Conservation (phyloP, 1,284 basidiomycete genomes). For the Tremellales sp. region DNA sequence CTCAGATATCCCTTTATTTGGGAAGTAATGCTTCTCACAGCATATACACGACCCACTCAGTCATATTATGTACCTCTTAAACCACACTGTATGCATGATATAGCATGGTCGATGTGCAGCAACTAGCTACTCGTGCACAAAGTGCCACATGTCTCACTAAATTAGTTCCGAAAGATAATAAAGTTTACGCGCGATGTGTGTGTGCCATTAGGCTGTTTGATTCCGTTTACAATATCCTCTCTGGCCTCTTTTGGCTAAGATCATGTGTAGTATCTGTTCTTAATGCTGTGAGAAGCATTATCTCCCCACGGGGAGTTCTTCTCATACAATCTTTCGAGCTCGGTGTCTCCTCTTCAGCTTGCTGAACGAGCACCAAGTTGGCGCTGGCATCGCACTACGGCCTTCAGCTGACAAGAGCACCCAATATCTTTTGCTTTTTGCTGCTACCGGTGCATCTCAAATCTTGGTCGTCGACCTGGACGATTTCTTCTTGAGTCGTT, state of each 20-base stretch:
- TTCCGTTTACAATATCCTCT: conserved; percentile 37
- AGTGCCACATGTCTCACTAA: too few species aligned
- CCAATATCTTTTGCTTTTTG: background rate
- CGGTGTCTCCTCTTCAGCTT: background rate
- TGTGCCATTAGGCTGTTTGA: too few species aligned
- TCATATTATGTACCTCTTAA: background rate
- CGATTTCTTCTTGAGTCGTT: too few species aligned
- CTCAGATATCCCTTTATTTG: too few species aligned
- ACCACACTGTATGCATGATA: too few species aligned
- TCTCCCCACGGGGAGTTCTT: conserved; percentile 32
- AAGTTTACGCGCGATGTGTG: too few species aligned
- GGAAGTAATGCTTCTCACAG: too few species aligned
- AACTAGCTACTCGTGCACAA: too few species aligned
- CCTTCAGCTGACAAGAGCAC: conserved; percentile 1
- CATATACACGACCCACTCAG: background rate
- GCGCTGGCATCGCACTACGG: background rate
- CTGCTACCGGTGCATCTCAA: too few species aligned
- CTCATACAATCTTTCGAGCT: conserved; percentile 32
- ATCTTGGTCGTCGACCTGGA: too few species aligned
- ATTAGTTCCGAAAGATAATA: too few species aligned
- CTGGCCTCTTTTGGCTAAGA: conserved; percentile 50
- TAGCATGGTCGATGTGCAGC: too few species aligned
- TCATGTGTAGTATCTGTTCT: conserved; percentile 51
- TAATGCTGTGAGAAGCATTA: conserved; percentile 44
- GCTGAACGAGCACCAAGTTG: background rate